Conservation (phyloP, 768 basidiomycete species). For the Rhizopogon sp. region DNA sequence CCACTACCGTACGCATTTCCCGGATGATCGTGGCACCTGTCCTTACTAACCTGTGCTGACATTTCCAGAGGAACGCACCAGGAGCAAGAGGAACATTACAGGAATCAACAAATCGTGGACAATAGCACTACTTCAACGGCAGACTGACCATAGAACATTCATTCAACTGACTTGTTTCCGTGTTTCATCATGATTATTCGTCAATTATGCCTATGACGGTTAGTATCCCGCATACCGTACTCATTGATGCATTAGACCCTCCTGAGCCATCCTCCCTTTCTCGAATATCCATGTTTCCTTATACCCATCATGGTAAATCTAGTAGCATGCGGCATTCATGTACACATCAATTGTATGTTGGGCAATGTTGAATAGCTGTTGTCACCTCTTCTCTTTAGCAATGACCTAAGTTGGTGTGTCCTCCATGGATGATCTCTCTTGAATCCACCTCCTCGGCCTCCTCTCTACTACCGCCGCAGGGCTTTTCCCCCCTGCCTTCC, state of each 20-base stretch:
- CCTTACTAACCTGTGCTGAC: slow-evolving; percentile 9
- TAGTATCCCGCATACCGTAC: not conserved
- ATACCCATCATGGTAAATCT: not conserved
- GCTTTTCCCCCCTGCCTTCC: slow-evolving; percentile 18
- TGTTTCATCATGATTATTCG: not conserved
- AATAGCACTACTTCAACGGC: slow-evolving; percentile 9
- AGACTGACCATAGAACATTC: slow-evolving; percentile 16
- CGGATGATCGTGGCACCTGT: not conserved
- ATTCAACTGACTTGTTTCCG: not conserved
- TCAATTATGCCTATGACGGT: not conserved
- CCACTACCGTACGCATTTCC: slow-evolving; percentile 38
- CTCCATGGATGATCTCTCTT: slow-evolving; percentile 45
- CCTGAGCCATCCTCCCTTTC: not conserved
- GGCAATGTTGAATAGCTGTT: not conserved
- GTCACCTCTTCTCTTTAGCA: not conserved
- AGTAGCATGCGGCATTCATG: not conserved
- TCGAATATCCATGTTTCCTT: not conserved
- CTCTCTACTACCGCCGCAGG: slow-evolving; percentile 47
- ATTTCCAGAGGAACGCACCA: slow-evolving; percentile 50
- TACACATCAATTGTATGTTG: not conserved
- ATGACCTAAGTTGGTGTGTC: slow-evolving; percentile 6
- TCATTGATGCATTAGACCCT: not conserved
- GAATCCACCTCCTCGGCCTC: slow-evolving; percentile 75
- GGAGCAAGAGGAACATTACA: slow-evolving; percentile 56
- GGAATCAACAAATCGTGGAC: slow-evolving; percentile 31